phyloP scores from a whole-genome alignment of 306 rosid species.

The Dryas drummondii region DNA sequence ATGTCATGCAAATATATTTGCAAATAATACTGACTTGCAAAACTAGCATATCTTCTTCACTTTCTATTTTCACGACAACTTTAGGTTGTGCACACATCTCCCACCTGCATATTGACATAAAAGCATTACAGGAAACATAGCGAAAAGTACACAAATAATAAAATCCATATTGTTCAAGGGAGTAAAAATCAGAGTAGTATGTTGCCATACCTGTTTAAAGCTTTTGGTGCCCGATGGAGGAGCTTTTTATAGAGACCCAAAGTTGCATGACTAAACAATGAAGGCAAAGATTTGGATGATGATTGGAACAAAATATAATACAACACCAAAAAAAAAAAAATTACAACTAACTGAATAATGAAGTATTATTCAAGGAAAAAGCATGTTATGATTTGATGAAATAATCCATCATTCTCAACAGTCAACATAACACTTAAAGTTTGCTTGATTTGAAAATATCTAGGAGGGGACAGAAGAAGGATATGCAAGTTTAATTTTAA shows the following conservation, averaged over 20 bases:
- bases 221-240: conserved; percentile 74
- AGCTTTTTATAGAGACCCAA: conserved; percentile 92
- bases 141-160: neutral
- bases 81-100: conserved; percentile 97
- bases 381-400: neutral
- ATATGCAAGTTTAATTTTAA: neutral
- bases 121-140: conserved; percentile 12
- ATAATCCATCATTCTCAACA: neutral
- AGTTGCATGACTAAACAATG: conserved; percentile 72
- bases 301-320: conserved; percentile 5
- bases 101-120: conserved; percentile 61
- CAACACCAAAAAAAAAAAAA: conserved; percentile 1
- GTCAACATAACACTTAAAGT: neutral
- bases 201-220: conserved; percentile 59
- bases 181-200: neutral
- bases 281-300: conserved; percentile 14
- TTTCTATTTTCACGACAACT: conserved; percentile 90
- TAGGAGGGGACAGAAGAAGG: neutral
- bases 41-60: conserved; percentile 86
- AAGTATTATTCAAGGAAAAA: neutral
- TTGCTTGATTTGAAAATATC: neutral
- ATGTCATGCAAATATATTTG: conserved; percentile 3
- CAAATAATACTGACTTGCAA: conserved; percentile 57
- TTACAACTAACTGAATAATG: neutral
- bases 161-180: neutral